Percentiles rank a stretch among this genome's conserved stretches.
Evolutionary conservation across 192 early-diverging fungal genomes (phyloP).

Genomic region (Gaertneriomyces semiglobifer): DNA sequence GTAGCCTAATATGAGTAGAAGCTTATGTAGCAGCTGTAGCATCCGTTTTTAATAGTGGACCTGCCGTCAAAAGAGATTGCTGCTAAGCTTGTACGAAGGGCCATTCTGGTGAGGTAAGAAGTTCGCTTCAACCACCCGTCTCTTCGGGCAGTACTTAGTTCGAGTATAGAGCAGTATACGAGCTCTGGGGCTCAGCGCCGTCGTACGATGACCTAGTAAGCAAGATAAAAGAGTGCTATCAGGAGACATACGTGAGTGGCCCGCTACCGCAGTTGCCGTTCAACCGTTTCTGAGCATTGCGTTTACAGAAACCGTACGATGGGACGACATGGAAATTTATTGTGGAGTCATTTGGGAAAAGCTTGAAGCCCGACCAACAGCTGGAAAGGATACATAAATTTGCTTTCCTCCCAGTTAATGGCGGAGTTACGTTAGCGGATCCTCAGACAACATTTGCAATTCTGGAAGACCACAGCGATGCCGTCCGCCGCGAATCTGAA

Average conservation of each 20-base stretch:
- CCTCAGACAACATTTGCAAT: conserved; percentile 73
- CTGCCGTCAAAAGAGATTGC: conserved; percentile 70
- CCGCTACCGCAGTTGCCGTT: conserved; percentile 1
- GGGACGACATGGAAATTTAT: conserved; percentile 39
- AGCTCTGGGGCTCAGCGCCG: conserved; percentile 69
- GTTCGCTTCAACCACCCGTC: not conserved
- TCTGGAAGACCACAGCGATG: conserved; percentile 67
- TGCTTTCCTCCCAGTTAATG: conserved; percentile 77
- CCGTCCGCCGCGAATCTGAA: conserved; percentile 30
- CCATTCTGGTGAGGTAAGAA: conserved; percentile 77
- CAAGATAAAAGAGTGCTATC: conserved; percentile 48
- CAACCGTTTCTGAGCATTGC: not conserved
- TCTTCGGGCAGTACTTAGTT: conserved; percentile 7
- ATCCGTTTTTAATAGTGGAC: conserved; percentile 76
- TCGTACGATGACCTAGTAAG: conserved; percentile 62
- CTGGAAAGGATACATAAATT: conserved; percentile 78
- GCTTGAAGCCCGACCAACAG: conserved; percentile 70
- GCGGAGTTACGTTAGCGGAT: conserved; percentile 77
- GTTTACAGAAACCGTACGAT: conserved; percentile 21
- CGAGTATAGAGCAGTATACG: conserved; percentile 60
- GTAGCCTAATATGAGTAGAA: no score
- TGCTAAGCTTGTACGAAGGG: conserved; percentile 66
- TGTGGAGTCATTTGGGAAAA: conserved; percentile 72
- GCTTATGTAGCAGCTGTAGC: conserved; percentile 35
- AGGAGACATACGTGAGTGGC: conserved; percentile 54